Base-by-base conservation (phyloP, 2,329 filamentous ascomycete species). In the Ascochyta rabiei region DNA sequence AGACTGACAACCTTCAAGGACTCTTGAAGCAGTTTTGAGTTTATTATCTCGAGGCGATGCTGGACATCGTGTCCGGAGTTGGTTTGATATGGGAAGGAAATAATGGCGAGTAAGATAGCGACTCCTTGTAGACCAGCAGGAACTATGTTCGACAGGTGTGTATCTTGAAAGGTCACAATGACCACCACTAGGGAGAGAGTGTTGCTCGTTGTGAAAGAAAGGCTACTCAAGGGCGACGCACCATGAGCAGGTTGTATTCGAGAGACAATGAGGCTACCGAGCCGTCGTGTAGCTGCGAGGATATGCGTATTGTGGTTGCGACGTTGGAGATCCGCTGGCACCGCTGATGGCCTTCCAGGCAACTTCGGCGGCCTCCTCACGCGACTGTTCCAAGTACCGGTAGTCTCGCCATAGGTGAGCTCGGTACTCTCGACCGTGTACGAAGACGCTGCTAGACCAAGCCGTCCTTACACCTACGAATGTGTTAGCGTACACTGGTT, bases 371-470 rank as follows among this genome's bases (percentile, higher is more conserved):
- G 71, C 71, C 43, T 74, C 71, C 63, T 74, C 71, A 50, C 70
- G 69, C 48, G 68, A 74, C 44, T 73, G 71, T 41, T 71, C 69
- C 51, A 74, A 68, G 57, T 64, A 74, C 31, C 70, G 68, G 48
- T 73, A 73, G 52, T 74, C 71, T 61, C 71, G 68, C 70, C 70
- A 74, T 31, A 74, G 62, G 30, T 65, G 60, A 8, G 70, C 70
- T 59, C 69, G 57, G 48, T 68, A 74, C 56, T 74, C 70, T 47
- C 66, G 66, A 43, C 70, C 70, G 48, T 70, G 62, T 38, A 74
- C 69, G 49, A 72, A 63, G 51, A 74, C 71, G 48, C 68, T 67
- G 57, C 71, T 74, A 7, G 64, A 69, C 71, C 71, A 74, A 34
- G 71, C 71, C 37, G 71, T 74, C 26, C 71, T 62, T 44, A 72